Evolutionary conservation across 768 basidiomycete genomes (phyloP), one percentile per base, ranked within the genome.

Genomic region (Phylloporus sp.): DNA sequence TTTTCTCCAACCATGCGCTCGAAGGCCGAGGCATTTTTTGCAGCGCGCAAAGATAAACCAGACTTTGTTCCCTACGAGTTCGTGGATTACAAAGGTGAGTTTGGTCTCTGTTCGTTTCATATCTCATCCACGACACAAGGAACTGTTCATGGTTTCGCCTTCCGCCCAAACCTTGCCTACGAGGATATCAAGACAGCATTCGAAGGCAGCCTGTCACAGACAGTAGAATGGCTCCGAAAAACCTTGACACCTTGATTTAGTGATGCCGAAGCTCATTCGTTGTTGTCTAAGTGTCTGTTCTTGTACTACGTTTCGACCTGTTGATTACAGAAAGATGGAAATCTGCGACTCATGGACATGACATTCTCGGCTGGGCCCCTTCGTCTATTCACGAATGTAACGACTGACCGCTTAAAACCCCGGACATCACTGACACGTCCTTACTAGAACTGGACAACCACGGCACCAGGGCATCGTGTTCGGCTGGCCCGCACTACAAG

Each of bases 101-200:
- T 41, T 11, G n/a, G 23, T 32, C 20, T 24, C 2, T 15, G 6
- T 34, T 26, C 26, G 36, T 13, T 33, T 46, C 42, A 18, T 21
- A 43, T 42, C 45, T 56, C 15, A 46, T 32, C 11, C 18, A 4
- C n/a, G n/a, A 31, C n/a, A 39, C 7, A 36, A 76, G 76, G 71
- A 50, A 78, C 71, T 14, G 53, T 53, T 2, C 78, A 76, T 44
- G 74, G 78, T 21, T 79, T 79, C 21, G 75, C 75, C 3, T 62
- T 66, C 23, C 68, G 76, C 13, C 77, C 76, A 4, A 71, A 75
- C 46, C 60, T 77, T 28, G 55, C 49, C 6, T 62, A 71, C 11
- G 67, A 70, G 2, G 71, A 72, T 23, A 67, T 76, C 38, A 70
- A 70, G 50, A 68, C 66, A 36, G 74, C 64, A 3, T 79, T 69